Conservation (phyloP, 2,329 filamentous ascomycete species). For the Claviceps spartinae region DNA sequence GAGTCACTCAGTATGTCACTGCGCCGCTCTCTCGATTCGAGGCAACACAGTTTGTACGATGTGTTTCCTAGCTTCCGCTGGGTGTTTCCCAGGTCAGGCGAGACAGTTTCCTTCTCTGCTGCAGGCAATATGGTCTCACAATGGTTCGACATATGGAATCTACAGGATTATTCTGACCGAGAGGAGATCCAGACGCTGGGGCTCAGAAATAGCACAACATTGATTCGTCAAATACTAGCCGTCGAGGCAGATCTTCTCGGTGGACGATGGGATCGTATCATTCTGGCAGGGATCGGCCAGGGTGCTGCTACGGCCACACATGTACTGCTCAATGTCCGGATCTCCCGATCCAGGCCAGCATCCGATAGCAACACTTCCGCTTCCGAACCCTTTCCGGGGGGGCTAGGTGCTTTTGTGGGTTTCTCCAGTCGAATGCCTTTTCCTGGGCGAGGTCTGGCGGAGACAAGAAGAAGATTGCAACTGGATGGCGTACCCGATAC, state of each 20-base stretch:
- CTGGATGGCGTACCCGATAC: conserved; percentile 13
- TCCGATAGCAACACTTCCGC: not conserved
- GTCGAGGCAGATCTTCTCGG: conserved; percentile 22
- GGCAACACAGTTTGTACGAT: conserved; percentile 20
- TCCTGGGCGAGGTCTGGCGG: conserved; percentile 15
- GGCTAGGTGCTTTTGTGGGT: conserved; percentile 23
- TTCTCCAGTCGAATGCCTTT: conserved; percentile 26
- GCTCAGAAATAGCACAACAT: conserved; percentile 23
- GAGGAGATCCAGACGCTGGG: conserved; percentile 30
- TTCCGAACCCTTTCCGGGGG: not conserved
- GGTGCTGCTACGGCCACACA: conserved; percentile 28
- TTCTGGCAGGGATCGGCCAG: conserved; percentile 33
- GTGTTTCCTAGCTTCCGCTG: conserved; percentile 32
- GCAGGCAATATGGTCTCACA: conserved; percentile 19
- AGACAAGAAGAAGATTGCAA: conserved; percentile 19
- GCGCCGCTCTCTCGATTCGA: conserved; percentile 17
- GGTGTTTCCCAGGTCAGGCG: conserved; percentile 33
- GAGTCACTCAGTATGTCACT: conserved; percentile 19
- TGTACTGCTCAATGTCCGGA: conserved; percentile 21
- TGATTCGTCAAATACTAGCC: conserved; percentile 19
- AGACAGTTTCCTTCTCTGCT: conserved; percentile 13
- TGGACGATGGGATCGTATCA: conserved; percentile 23
- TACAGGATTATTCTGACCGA: conserved; percentile 23
- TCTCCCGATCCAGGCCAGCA: conserved; percentile 8
- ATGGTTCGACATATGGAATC: conserved; percentile 39